Conservation (phyloP, 2,329 filamentous ascomycete species). For the Paecilomyces formosus region DNA sequence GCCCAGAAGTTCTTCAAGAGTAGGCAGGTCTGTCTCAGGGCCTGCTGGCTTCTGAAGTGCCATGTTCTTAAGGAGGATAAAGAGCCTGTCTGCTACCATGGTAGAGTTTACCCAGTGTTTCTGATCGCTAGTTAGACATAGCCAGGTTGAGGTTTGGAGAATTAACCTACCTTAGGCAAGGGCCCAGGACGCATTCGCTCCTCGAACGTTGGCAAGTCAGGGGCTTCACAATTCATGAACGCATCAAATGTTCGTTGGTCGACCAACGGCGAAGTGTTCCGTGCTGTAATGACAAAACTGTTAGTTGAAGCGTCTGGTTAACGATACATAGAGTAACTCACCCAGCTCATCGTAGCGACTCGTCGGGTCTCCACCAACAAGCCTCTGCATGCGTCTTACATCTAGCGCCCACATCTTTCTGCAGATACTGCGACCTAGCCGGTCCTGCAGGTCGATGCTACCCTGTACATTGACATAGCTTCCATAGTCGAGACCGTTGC, state of each 20-base stretch:
- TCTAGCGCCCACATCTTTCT: slow-evolving; percentile 37
- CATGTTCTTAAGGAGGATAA: slow-evolving; percentile 24
- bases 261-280: slow-evolving; percentile 16
- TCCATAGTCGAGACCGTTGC: slow-evolving; percentile 32
- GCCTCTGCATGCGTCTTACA: slow-evolving; percentile 30
- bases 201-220: slow-evolving; percentile 27
- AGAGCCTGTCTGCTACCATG: slow-evolving; percentile 27
- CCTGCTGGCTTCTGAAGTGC: slow-evolving; percentile 23
- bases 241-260: slow-evolving; percentile 32
- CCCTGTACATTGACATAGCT: slow-evolving; percentile 39
- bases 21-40: slow-evolving; percentile 18
- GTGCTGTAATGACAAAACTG: slow-evolving; percentile 15
- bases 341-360: slow-evolving; percentile 29
- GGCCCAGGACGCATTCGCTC: slow-evolving; percentile 31
- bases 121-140: slow-evolving; percentile 19
- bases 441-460: slow-evolving; percentile 32
- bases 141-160: neutral
- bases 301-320: neutral
- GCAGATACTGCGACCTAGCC: slow-evolving; percentile 32
- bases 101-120: slow-evolving; percentile 27
- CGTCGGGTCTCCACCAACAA: slow-evolving; percentile 30
- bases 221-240: slow-evolving; percentile 35
- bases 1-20: slow-evolving; percentile 16
- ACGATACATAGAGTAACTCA: slow-evolving; percentile 13
- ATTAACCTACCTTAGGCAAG: slow-evolving; percentile 24